Percentiles rank a stretch among this genome's conserved stretches.
Evolutionary conservation across 2,329 filamentous ascomycete genomes (phyloP).

Genomic region (Emergomyces orientalis): DNA sequence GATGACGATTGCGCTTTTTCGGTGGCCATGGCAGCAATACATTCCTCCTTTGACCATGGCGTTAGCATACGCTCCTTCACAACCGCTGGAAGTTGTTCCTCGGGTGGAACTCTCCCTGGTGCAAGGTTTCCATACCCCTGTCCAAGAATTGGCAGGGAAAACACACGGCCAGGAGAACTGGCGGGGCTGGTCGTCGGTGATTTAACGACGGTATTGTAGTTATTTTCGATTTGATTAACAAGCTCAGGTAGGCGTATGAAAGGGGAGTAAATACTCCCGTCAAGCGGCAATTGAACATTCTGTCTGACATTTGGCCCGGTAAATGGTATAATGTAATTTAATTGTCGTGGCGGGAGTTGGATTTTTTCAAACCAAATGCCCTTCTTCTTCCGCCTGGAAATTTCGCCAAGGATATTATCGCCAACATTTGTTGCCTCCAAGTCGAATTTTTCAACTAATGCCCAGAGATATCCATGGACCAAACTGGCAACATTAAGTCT

Average conservation of each 20-base stretch:
- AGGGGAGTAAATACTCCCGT: constrained; percentile 50
- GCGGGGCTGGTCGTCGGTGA: constrained; percentile 63
- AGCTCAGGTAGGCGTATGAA: constrained; percentile 66
- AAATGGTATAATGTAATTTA: constrained; percentile 49
- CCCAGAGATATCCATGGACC: constrained; percentile 83
- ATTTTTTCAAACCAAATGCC: constrained; percentile 72
- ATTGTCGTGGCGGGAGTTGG: constrained; percentile 55
- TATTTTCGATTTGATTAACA: constrained; percentile 62
- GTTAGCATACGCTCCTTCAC: constrained; percentile 67
- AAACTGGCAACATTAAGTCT: constrained; percentile 76
- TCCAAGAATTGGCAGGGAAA: constrained; percentile 53
- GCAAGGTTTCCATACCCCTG: constrained; percentile 37
- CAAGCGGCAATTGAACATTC: constrained; percentile 32
- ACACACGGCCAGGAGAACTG: constrained; percentile 56
- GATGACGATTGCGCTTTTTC: constrained; percentile 63
- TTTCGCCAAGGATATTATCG: constrained; percentile 63
- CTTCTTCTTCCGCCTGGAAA: constrained; percentile 61
- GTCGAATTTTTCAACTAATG: constrained; percentile 64
- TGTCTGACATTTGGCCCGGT: constrained; percentile 28
- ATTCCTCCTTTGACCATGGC: constrained; percentile 70
- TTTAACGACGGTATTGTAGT: constrained; percentile 48
- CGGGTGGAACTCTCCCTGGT: constrained; percentile 26
- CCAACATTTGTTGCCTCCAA: constrained; percentile 63
- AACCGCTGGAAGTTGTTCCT: constrained; percentile 53
- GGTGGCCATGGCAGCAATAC: constrained; percentile 57